Conservation (phyloP, 2,329 filamentous ascomycete species). For the Claviceps citrina region DNA sequence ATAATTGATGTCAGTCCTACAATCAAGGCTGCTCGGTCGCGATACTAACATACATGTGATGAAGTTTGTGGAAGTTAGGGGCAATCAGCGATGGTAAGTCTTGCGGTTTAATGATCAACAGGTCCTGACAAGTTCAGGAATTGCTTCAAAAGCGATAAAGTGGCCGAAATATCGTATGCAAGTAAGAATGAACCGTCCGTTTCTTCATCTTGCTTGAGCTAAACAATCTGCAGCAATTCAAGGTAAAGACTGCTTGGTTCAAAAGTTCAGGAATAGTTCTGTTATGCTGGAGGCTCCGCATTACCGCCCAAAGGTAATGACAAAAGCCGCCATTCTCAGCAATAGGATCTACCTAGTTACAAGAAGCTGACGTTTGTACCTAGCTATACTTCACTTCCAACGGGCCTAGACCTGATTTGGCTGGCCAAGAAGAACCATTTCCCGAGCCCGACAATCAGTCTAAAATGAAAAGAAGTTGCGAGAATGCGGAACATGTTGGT, state of each 20-base stretch:
- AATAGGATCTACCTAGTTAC: background rate
- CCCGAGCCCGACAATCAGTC: slow-evolving; percentile 68
- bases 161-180: slow-evolving; percentile 88
- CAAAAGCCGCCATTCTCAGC: background rate
- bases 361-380: background rate
- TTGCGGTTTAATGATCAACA: background rate
- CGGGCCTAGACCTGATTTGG: slow-evolving; percentile 31
- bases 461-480: slow-evolving; percentile 75
- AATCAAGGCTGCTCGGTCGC: background rate
- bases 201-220: background rate
- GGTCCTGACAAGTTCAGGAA: slow-evolving; percentile 36
- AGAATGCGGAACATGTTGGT: slow-evolving; percentile 77
- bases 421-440: slow-evolving; percentile 60
- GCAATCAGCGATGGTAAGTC: slow-evolving; percentile 52
- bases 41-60: slow-evolving; percentile 9
- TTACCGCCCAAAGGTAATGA: slow-evolving; percentile 67
- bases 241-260: slow-evolving; percentile 75
- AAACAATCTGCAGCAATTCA: slow-evolving; percentile 52
- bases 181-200: slow-evolving; percentile 38
- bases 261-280: slow-evolving; percentile 93
- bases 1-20: slow-evolving; percentile 47
- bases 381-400: slow-evolving; percentile 40
- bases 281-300: slow-evolving; percentile 78
- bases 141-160: slow-evolving; percentile 68
- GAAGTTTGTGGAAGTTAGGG: slow-evolving; percentile 55